These are phyloP conservation scores for Fusarium duplospermum DNA, from an alignment of 2,329 filamentous ascomycete genomes.

Conservation along the genomic window DNA sequence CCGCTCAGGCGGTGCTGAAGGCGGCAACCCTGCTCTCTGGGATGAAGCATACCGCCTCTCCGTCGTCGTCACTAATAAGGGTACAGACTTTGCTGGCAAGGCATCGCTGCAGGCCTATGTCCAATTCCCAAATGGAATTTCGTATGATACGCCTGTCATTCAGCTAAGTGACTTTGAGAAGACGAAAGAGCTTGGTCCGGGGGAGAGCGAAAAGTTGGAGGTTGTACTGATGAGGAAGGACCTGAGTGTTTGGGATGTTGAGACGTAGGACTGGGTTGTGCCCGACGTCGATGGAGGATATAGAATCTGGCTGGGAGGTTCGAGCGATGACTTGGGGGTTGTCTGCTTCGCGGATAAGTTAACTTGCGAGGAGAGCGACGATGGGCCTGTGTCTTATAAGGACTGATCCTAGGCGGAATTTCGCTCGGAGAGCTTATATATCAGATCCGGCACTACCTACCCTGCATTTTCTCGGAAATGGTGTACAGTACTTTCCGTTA, in stretches of 20 bases:
- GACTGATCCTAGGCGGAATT: not conserved
- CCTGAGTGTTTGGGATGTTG: slow-evolving; percentile 78
- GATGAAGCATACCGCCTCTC: slow-evolving; percentile 57
- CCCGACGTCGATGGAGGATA: slow-evolving; percentile 52
- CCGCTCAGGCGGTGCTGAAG: slow-evolving; percentile 74
- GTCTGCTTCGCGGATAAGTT: slow-evolving; percentile 47
- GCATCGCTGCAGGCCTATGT: slow-evolving; percentile 60
- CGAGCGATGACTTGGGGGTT: slow-evolving; percentile 50
- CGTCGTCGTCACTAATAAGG: slow-evolving; percentile 65
- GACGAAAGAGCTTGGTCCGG: slow-evolving; percentile 63
- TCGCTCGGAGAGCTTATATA: too few relatives aligned
- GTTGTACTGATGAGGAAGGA: slow-evolving; percentile 75
- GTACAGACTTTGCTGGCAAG: slow-evolving; percentile 55
- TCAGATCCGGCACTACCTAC: too few relatives aligned
- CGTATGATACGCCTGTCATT: slow-evolving; percentile 72
- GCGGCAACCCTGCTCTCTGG: slow-evolving; percentile 76
- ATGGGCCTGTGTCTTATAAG: slow-evolving; percentile 30
- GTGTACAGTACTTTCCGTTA: too few relatives aligned
- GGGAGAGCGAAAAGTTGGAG: slow-evolving; percentile 63
- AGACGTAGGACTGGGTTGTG: slow-evolving; percentile 75
- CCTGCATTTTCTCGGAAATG: too few relatives aligned
- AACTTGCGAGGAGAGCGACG: slow-evolving; percentile 40
- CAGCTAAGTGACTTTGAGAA: slow-evolving; percentile 82
- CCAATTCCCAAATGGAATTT: slow-evolving; percentile 52
- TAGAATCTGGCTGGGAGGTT: slow-evolving; percentile 53